Base-by-base conservation (phyloP, 2,329 filamentous ascomycete species). In the Ceratocystis cubensis region DNA sequence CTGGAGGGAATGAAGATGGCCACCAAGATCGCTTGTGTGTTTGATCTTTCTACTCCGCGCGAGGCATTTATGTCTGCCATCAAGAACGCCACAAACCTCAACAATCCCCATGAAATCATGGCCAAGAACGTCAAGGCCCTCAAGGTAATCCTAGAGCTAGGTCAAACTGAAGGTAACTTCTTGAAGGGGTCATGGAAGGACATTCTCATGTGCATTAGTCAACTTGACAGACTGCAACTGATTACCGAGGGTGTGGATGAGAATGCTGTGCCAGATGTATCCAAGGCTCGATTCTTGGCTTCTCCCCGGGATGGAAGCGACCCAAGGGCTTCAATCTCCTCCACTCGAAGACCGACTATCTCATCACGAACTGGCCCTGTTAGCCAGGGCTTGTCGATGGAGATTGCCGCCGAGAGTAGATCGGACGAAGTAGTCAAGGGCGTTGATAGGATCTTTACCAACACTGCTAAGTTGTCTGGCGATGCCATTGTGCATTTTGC, bases 401-500 rank as follows among this genome's bases (percentile, higher is more conserved):
- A 96, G 69, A 91, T 97, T 70, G 95, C 93, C 0, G 84, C 93
- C 68, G 93, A 97, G 75, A 93, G 89, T 73, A 86, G 92, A 62
- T 96, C 93, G 0, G 90, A 95, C 68, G 92, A 96, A 70, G 91
- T 96, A 71, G 86, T 97, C 71, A 90, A 92, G 71, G 88, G 88
- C 30, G 92, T 99, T 3, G 95, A 99, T 75, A 84, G 91, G 48
- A 97, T 99, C 72, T 99, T 99, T 73, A 96, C 91, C 61, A 96
- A 95, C 73, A 97, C 94, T 0, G 93, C 92, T 7, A 92, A 95
- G 71, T 81, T 99, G 1, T 92, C 89, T 3, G 92, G 92, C 68
- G 91, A 96, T 70, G 92, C 93, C 2, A 99, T 99, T 72, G 89
- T 97, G 1, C 88, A 96, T 74, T 99, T 99, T 74, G 93, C 96